Base-by-base conservation (phyloP, 805 yeast species). In the Middelhovenomyces tepae region DNA sequence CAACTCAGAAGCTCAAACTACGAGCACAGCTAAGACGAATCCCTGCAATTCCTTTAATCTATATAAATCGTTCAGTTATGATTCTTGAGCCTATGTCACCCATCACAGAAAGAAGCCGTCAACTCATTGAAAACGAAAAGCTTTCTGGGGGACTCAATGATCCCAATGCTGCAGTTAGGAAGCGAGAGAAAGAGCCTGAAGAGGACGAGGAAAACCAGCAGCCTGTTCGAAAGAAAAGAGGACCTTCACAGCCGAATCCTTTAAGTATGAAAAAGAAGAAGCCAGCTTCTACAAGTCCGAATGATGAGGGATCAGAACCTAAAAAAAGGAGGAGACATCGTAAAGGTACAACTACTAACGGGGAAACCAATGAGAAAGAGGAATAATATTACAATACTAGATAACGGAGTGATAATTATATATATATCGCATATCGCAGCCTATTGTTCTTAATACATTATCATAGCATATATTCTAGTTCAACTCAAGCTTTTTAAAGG, bases 1-100 rank as follows among this genome's bases (percentile, higher is more conserved):
- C 94, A 1, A 71, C 89, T 0, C 96, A 87, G 51, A 75, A 82
- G 47, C 70, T 73, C 16, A 67, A 71, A 17, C 62, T 87, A 34
- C 70, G 98, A 45, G 70, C 73, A 36, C 62, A 64, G 30, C 63
- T 91, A 40, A 69, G 97, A 44, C 64, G 64, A 19, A 65, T 86
- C 7, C 94, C 98, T 1, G 98, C 95, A 8, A 80, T 85, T 1
- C 98, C 98, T 1, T 57, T 91, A 43, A 63, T 89, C 7, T 87
- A 81, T 54, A 75, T 91, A 73, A 78, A 81, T 50, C 68, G 95
- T 40, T 75, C 95, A 1, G 98, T 91, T 11, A 83, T 91, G 89
- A 77, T 91, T 17, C 75, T 91, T 91, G 98, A 91, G 57, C 95
- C 96, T 5, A 61, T 86, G 45, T 81, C 94, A 33, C 70, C 69